Base-by-base conservation (phyloP, 805 yeast species). In the Maudiozyma saulgeensis region DNA sequence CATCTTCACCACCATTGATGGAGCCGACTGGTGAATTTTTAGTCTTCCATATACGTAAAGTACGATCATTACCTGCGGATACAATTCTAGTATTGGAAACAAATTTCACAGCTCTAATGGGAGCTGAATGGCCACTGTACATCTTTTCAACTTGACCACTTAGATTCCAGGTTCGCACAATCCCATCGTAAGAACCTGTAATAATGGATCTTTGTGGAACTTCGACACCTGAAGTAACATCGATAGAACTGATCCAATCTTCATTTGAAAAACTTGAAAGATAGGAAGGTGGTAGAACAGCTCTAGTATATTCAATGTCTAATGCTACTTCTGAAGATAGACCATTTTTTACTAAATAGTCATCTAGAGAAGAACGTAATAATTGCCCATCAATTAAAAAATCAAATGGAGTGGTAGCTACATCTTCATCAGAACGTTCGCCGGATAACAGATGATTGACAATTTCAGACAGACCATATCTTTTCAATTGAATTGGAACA, bases 111-210 rank as follows among this genome's bases (percentile, higher is more conserved):
- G 86, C 76, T 63, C 84, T 83, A 48, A 93, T 81, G 12, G 97
- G 82, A 31, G 87, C 96, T 16, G 85, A 80, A 66, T 93, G 99
- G 26, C 97, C 98, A 47, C 79, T 78, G 56, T 84, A 78, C 64
- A 87, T 95, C 53, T 84, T 80, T 57, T 81, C 83, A 9, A 90
- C 84, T 45, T 79, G 75, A 9, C 97, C 98, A 15, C 87, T 77
- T 67, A 79, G 69, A 62, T 87, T 82, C 81, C 90, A 93, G 11
- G 93, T 80, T 55, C 98, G 79, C 23, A 91, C 96, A 31, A 91
- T 78, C 58, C 98, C 98, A 66, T 93, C 99, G 62, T 90, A 93
- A 0, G 95, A 82, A 39, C 98, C 99, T 13, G 93, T 81, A 43
- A 89, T 73, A 18, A 47, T 47, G 9, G 48, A 91, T 85, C 32